Base-by-base conservation (phyloP, 1,284 basidiomycete species). In the Taiwanofungus camphoratus region DNA sequence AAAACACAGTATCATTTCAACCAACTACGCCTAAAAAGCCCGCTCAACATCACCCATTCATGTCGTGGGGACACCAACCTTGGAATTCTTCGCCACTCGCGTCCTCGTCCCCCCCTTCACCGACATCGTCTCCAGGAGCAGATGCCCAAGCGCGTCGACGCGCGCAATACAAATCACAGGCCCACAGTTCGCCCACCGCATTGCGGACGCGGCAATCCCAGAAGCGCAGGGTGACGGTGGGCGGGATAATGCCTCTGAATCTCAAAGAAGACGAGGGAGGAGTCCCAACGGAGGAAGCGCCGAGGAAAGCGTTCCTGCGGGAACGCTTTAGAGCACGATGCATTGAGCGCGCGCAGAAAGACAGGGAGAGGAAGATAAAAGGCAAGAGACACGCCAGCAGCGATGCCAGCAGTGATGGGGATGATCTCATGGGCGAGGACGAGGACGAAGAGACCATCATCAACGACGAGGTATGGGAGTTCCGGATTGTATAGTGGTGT, bases 301-400 rank as follows among this genome's bases (percentile, higher is more conserved):
- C 70, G 1, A 63, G 69, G 46, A 76, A 74, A 40, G 49, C 62
- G 3, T 70, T 86, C 32, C 60, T 87, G 34, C 63, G 79, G 18
- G 75, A 80, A 38, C 71, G 74, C n/a, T 74, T 87, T 54, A 73
- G 72, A 52, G 71, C 71, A 3, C 68, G 72, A 31, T 84, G 80
- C 58, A 57, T 79, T 32, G 76, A 81, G 55, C 69, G 79, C 18
- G 81, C 77, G 0, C 65, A 66, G 29, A 71, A 69, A 47, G 75
- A 77, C 4, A 67, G 81, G 36, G 68, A 71, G 33, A 70, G 67
- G 22, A 71, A 71, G 23, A 59, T 82, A 2, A 61, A 56, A 13
- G 61, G 62, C 7, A 56, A 61, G 22, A 65, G 68, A 42, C 62
- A 62, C n/a, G 43, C 53, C 42, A 39, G 52, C 49, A 47, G 51